Conservation (phyloP, 192 early-diverging fungal species). For the Borealophlyctis nickersoniae region DNA sequence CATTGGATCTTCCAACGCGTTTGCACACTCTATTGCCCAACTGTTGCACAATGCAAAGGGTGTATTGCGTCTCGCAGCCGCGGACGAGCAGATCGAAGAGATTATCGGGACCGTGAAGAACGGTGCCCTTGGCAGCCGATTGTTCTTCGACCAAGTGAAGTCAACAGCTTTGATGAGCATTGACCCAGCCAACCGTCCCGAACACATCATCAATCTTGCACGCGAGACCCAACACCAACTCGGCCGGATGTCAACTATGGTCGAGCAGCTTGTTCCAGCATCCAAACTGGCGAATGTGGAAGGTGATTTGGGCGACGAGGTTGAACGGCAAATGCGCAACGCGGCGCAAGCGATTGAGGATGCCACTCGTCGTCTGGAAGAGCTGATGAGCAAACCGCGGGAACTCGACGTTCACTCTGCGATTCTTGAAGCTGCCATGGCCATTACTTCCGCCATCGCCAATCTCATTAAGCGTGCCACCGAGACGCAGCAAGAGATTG, state of each 20-base stretch:
- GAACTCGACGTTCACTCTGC: conserved; percentile 88
- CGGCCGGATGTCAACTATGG: conserved; percentile 65
- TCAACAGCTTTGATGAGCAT: conserved; percentile 40
- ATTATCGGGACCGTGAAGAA: conserved; percentile 65
- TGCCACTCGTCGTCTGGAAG: conserved; percentile 77
- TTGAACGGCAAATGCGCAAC: conserved; percentile 89
- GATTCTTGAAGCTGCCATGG: conserved; percentile 86
- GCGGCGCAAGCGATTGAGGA: conserved; percentile 92
- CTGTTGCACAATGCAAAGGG: conserved; percentile 89
- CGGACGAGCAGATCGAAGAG: conserved; percentile 77
- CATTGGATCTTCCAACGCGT: conserved; percentile 73
- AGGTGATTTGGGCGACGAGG: conserved; percentile 85
- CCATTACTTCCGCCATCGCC: conserved; percentile 90
- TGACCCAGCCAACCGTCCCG: conserved; percentile 59
- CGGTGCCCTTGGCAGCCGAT: conserved; percentile 64
- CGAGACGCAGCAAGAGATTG: conserved; percentile 95
- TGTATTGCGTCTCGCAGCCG: conserved; percentile 73
- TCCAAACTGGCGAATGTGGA: conserved; percentile 54
- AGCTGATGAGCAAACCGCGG: conserved; percentile 73
- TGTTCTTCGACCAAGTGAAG: conserved; percentile 88
- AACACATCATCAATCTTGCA: conserved; percentile 72
- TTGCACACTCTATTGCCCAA: conserved; percentile 79
- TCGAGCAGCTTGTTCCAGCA: conserved; percentile 73
- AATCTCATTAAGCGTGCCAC: conserved; percentile 93
- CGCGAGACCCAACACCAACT: conserved; percentile 74